phyloP scores from a whole-genome alignment of 805 yeast genomes.

The Saccharomycopsis selenospora region DNA sequence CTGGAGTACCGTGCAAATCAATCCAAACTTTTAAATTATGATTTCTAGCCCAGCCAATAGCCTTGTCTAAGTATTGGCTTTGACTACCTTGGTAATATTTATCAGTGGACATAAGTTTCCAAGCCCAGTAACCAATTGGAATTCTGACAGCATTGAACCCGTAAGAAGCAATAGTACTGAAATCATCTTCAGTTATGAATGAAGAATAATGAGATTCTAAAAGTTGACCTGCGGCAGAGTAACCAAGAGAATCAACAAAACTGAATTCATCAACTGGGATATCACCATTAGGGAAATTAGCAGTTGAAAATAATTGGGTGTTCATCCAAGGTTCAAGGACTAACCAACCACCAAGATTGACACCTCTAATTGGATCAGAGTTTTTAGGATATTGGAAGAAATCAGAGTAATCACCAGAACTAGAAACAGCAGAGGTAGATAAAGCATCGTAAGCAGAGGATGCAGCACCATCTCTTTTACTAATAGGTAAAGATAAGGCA shows the following conservation, averaged over 20 bases:
- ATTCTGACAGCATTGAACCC: constrained; percentile 67
- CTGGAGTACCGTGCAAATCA: constrained; percentile 77
- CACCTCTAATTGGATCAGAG: constrained; percentile 31
- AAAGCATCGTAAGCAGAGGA: constrained; percentile 1
- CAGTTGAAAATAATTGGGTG: constrained; percentile 47
- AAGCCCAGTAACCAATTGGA: constrained; percentile 80
- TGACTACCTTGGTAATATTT: constrained; percentile 59
- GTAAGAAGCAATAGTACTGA: constrained; percentile 39
- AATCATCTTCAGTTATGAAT: constrained; percentile 54
- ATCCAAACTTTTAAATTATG: constrained; percentile 61
- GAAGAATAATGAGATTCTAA: constrained; percentile 48
- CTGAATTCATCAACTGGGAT: constrained; percentile 59
- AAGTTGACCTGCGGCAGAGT: constrained; percentile 34
- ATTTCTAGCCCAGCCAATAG: constrained; percentile 61
- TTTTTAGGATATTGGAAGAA: constrained; percentile 10
- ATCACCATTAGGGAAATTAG: constrained; percentile 30
- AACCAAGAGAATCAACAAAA: constrained; percentile 43
- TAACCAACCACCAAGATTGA: constrained; percentile 67
- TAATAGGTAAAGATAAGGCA: not conserved
- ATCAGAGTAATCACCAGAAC: constrained; percentile 3
- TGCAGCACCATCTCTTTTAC: constrained; percentile 4
- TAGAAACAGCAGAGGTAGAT: not conserved
- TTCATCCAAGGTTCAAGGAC: constrained; percentile 66
- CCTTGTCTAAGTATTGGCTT: constrained; percentile 52
- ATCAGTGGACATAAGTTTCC: constrained; percentile 34